Base-by-base conservation (phyloP, 148 eudicot genomes). In the Cornus florida region DNA sequence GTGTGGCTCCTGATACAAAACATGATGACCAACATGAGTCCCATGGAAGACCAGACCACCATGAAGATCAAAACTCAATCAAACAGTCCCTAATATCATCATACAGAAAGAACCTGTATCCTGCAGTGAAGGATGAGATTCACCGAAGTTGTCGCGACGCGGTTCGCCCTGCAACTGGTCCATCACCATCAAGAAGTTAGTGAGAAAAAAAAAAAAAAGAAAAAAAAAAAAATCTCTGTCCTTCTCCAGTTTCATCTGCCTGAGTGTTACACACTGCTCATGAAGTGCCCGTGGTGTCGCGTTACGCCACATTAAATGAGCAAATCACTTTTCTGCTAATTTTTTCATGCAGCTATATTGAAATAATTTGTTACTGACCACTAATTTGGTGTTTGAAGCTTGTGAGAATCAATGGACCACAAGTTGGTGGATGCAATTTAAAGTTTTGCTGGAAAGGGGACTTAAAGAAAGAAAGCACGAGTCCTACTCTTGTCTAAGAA, bases 371-470 rank as follows among this genome's bases (percentile, higher is more conserved):
- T 62, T 62, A 6, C 24, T 19, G 66, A 62, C 66, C 22, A 20
- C 7, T 62, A 17, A 62, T 41, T 24, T 78, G n/a, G 8, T 17
- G 14, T 72, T 66, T 43, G 64, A 88, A 93, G 86, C 67, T 56
- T 19, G 67, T 46, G 92, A 88, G 75, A 79, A 84, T 72, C 83
- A 84, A 82, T 94, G 98, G 98, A 88, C 81, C 32, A 90, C 88
- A 32, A 88, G 87, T 41, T 94, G 97, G 98, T 92, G 92, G 92
- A 79, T 85, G 82, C 98, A 94, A 80, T 94, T 94, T 75, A 87
- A 84, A 73, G 92, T 94, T 77, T 80, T 94, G 83, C 83, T 94
- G 17, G 78, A 75, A 75, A 87, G 98, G 56, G 94, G 98, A 0
- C 83, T 94, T 13, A 89, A 90, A 79, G 98, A 94, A 74, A 80